A percentile compares a stretch with the other conserved stretches of the same genome.
Conservation (phyloP, 441 rosid genomes). For the Gossypium lobatum region DNA sequence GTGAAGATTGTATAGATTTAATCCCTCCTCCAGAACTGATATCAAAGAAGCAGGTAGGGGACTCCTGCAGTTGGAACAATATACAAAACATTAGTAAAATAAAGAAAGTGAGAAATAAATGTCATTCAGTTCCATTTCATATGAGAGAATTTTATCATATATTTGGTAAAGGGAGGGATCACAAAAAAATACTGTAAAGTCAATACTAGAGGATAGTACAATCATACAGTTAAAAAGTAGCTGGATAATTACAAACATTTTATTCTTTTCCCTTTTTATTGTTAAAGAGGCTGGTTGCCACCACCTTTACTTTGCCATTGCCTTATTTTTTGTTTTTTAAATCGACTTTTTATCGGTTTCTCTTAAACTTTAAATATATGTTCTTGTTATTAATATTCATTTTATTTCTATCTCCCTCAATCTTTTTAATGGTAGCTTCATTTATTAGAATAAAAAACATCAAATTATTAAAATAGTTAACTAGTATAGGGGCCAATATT, state of each 20-base stretch:
- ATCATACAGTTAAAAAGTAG: neutral
- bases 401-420: neutral
- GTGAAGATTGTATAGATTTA: constrained; percentile 68
- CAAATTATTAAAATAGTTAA: neutral
- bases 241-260: neutral
- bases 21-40: constrained; percentile 75
- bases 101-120: neutral
- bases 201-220: neutral
- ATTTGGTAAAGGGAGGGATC: neutral
- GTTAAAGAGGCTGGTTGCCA: neutral
- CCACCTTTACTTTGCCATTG: neutral
- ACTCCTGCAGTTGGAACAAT: constrained; percentile 43
- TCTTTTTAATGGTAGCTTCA: neutral
- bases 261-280: neutral
- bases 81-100: neutral
- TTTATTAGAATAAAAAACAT: neutral
- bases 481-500: neutral
- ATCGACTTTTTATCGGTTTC: neutral
- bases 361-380: neutral
- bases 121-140: neutral
- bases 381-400: neutral
- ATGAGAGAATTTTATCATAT: neutral
- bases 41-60: constrained; percentile 70
- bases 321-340: neutral
- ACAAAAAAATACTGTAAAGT: neutral